Conservation (phyloP, 805 yeast species). For the Hanseniaspora pseudoguilliermondii region DNA sequence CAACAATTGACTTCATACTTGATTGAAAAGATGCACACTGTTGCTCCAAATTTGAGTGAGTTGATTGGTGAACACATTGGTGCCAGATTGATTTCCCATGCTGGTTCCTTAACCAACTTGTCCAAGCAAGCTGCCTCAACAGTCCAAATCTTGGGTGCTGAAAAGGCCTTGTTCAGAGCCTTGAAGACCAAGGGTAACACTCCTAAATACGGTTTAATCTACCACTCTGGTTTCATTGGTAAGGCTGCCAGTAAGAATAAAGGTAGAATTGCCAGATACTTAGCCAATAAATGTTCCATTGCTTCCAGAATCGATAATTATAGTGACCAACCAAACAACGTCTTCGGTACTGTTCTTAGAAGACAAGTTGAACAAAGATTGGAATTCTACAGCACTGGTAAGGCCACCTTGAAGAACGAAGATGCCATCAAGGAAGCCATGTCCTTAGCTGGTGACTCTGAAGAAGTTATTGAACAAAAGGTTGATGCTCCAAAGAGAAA, state of each 20-base stretch:
- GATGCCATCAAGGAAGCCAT: constrained; percentile 91
- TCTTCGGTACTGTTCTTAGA: constrained; percentile 81
- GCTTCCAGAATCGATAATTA: constrained; percentile 97
- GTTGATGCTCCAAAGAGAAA: constrained; percentile 23
- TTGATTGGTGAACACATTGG: constrained; percentile 98
- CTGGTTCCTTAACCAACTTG: constrained; percentile 91
- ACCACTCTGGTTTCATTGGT: constrained; percentile 89
- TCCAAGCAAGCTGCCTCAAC: constrained; percentile 99
- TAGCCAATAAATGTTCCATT: constrained; percentile 97
- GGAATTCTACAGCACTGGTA: constrained; percentile 90
- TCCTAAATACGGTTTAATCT: constrained; percentile 89
- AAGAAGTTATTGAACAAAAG: constrained; percentile 34
- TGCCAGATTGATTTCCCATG: constrained; percentile 94
- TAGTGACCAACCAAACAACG: constrained; percentile 84
- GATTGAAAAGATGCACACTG: constrained; percentile 91
- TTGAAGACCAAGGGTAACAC: constrained; percentile 93
- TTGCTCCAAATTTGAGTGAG: constrained; percentile 94
- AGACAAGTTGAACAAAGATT: constrained; percentile 97
- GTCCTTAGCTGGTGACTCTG: constrained; percentile 39
- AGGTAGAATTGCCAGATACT: constrained; percentile 96
- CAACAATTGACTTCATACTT: constrained; percentile 69
- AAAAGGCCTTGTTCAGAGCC: constrained; percentile 91
- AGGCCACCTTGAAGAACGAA: constrained; percentile 89
- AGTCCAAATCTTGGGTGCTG: constrained; percentile 95
- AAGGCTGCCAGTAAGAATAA: constrained; percentile 91